Base-by-base conservation (phyloP, 805 yeast genomes). In the Saturnispora sekii region DNA sequence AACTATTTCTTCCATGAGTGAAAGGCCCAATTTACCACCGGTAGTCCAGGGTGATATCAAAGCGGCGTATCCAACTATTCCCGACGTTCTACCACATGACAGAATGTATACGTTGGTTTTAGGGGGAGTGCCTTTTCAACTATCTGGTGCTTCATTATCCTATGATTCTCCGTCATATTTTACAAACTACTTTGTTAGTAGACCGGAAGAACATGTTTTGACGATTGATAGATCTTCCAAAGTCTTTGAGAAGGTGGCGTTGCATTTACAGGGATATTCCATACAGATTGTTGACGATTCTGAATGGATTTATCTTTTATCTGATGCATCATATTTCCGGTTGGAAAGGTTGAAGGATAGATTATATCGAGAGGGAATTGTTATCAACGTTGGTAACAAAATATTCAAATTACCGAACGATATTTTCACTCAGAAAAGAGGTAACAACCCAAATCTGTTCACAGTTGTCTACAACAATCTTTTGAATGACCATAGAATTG, bases 161-260 rank as follows among this genome's bases (percentile, higher is more conserved):
- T 83, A 84, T 2, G 96, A 88, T 63, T 81, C 81, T 0, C 97
- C 97, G 0, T 84, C 94, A 4, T 87, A 84, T 59, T 89, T 88
- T 66, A 86, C 96, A 2, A 68, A 72, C 26, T 85, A 68, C 64
- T 88, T 88, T 59, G 53, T 55, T 5, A 55, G 64, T 16, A 66
- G 56, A 18, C 54, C 53, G 3, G 72, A 71, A 47, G 54, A 61
- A 14, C 57, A 57, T 8, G 67, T 65, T 34, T 63, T 72, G 0
- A 59, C 85, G 9, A 76, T 88, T 44, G 96, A 88, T 60, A 66
- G 96, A 32, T 79, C 81, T 9, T 82, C 94, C 0, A 66, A 61
- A 1, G 74, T 84, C 0, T 88, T 88, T 59, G 74, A 76, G 45
- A 66, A 69, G 49, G 83, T 88, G 15, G 75, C 76, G 53, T 57